These are phyloP conservation scores for Pseudogymnoascus sp. DNA, from an alignment of 2,329 filamentous ascomycete species.

Conservation along the genomic window DNA sequence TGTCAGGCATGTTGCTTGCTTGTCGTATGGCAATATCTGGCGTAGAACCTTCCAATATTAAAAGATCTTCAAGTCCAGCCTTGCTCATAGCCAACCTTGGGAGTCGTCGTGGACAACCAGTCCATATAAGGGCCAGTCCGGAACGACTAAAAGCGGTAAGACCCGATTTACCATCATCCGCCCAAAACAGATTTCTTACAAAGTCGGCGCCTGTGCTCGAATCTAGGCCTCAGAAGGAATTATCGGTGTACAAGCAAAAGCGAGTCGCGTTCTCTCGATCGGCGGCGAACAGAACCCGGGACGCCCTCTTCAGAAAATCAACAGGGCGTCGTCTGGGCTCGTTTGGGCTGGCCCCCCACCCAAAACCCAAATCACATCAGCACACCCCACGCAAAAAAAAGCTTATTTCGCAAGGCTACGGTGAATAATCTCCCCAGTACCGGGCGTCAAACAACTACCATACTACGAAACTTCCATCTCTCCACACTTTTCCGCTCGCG, in stretches of 20 bases:
- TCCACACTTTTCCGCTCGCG: neutral
- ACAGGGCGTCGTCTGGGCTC: neutral
- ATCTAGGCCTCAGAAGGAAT: slow-evolving; percentile 9
- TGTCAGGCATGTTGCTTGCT: slow-evolving; percentile 8
- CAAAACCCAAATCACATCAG: neutral
- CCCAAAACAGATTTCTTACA: neutral
- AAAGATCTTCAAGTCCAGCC: neutral
- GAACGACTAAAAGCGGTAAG: neutral
- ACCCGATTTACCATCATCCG: neutral
- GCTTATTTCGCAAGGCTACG: neutral
- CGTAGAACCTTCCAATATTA: neutral
- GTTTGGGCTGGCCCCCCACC: neutral
- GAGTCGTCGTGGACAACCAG: neutral
- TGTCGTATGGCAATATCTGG: neutral
- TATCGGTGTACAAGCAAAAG: neutral
- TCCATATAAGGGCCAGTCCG: neutral
- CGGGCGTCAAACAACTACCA: neutral
- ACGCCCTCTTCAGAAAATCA: neutral
- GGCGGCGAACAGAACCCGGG: neutral
- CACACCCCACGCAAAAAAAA: slow-evolving; percentile 4
- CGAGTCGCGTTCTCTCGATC: slow-evolving; percentile 1
- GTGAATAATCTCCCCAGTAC: neutral
- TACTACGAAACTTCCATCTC: neutral
- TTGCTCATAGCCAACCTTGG: slow-evolving; percentile 1
- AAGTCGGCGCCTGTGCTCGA: neutral